phyloP scores from a whole-genome alignment of 805 yeast genomes.

The Kuraishia hungarica region DNA sequence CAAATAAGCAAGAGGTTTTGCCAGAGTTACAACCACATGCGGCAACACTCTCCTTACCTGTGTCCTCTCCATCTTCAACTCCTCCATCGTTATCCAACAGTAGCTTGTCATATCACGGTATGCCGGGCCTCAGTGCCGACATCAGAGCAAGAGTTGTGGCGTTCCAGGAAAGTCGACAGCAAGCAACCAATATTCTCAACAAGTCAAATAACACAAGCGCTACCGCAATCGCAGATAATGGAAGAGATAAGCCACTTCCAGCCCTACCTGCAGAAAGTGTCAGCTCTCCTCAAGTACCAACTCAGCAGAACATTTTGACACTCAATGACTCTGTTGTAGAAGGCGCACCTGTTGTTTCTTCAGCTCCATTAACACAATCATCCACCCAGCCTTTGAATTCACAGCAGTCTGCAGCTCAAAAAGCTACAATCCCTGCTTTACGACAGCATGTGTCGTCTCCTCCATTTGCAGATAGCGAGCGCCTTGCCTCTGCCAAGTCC shows the following conservation, averaged over 20 bases:
- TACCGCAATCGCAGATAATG: conserved; percentile 1
- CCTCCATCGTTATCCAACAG: background rate
- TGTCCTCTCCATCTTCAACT: background rate
- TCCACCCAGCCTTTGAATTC: background rate
- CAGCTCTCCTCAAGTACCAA: background rate
- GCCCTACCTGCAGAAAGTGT: conserved; percentile 3
- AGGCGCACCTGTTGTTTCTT: background rate
- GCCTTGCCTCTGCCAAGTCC: background rate
- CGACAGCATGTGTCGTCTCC: conserved; percentile 5
- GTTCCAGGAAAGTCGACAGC: conserved; percentile 73
- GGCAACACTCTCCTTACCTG: background rate
- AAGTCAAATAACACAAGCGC: background rate
- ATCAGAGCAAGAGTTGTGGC: conserved; percentile 84
- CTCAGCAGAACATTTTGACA: background rate
- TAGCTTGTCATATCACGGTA: conserved; percentile 13
- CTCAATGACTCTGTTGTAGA: background rate
- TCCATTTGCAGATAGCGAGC: conserved; percentile 1
- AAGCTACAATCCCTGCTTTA: background rate
- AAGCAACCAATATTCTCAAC: conserved; percentile 4
- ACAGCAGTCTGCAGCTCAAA: background rate
- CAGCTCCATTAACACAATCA: background rate
- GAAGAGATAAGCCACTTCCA: conserved; percentile 6
- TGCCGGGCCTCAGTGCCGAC: conserved; percentile 52
- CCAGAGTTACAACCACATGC: background rate
- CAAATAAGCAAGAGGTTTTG: background rate